Percentiles rank a stretch among this genome's conserved stretches.
These are phyloP conservation scores for Yarrowia osloensis DNA, from an alignment of 805 yeast species.

Conservation along the genomic window DNA sequence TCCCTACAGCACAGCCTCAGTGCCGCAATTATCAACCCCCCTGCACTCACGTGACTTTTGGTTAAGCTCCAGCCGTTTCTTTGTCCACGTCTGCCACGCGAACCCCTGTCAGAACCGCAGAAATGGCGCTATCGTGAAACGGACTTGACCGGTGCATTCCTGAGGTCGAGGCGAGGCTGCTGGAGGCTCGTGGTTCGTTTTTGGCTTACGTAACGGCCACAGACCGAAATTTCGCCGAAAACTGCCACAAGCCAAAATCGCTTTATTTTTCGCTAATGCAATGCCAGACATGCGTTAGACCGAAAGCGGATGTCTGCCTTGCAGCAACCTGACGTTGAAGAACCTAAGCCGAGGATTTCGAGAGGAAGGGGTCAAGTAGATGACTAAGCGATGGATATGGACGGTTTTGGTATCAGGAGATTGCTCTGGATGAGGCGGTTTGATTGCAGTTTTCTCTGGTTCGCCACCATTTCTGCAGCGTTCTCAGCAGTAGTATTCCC, in stretches of 20 bases:
- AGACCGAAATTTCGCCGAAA: too few species aligned
- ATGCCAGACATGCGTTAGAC: not conserved
- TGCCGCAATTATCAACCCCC: too few species aligned
- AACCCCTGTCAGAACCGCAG: not conserved
- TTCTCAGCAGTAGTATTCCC: too few species aligned
- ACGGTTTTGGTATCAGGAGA: not conserved
- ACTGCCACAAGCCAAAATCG: too few species aligned
- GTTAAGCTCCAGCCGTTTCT: not conserved
- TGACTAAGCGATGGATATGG: too few species aligned
- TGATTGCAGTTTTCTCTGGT: not conserved
- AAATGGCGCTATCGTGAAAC: not conserved
- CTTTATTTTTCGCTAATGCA: slow-evolving; percentile 1
- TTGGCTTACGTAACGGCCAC: too few species aligned
- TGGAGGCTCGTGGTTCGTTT: too few species aligned
- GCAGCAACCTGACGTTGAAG: not conserved
- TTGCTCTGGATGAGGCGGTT: not conserved
- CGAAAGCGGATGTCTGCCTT: not conserved
- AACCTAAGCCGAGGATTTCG: too few species aligned
- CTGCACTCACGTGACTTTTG: not conserved
- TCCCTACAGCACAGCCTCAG: not conserved
- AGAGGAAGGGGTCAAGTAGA: too few species aligned
- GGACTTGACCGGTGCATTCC: not conserved
- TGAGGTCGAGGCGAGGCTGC: too few species aligned
- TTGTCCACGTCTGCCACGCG: not conserved
- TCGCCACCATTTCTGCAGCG: too few species aligned